These are phyloP conservation scores for Hymenoscyphus linearis DNA, from an alignment of 2,329 filamentous ascomycete genomes.

Conservation along the genomic window DNA sequence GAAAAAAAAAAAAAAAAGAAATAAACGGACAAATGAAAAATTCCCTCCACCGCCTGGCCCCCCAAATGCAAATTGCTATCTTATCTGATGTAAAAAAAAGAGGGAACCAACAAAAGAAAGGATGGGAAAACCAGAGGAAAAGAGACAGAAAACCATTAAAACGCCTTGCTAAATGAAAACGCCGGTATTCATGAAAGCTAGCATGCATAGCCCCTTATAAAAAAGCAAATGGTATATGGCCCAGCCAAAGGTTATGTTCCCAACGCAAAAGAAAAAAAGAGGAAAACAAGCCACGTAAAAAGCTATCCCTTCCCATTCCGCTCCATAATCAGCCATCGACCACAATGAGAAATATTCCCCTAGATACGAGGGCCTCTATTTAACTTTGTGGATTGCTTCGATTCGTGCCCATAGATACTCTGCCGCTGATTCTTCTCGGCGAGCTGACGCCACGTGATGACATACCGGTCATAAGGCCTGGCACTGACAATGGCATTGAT, in stretches of 20 bases:
- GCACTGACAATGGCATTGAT: conserved; percentile 10
- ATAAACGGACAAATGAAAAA: not conserved
- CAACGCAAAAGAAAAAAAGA: not conserved
- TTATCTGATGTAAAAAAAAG: not conserved
- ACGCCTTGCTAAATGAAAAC: conserved; percentile 18
- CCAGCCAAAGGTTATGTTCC: conserved; percentile 8
- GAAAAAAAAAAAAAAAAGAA: not conserved
- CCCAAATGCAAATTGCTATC: not conserved
- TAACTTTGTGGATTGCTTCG: not conserved
- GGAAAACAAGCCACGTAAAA: not conserved
- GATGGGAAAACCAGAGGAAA: too few relatives aligned
- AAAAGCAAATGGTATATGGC: conserved; percentile 15
- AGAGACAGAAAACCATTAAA: not conserved
- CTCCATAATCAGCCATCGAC: not conserved
- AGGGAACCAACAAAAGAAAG: not conserved
- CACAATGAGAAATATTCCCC: not conserved
- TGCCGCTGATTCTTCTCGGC: not conserved
- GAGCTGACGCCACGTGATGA: not conserved
- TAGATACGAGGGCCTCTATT: not conserved
- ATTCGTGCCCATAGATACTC: not conserved
- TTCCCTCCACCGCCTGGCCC: too few relatives aligned
- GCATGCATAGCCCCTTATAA: not conserved
- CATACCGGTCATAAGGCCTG: conserved; percentile 1
- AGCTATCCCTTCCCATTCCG: too few relatives aligned
- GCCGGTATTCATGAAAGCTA: conserved; percentile 4